Base-by-base conservation (phyloP, 139 green algal species). In the Diplosphaera chodatii region DNA sequence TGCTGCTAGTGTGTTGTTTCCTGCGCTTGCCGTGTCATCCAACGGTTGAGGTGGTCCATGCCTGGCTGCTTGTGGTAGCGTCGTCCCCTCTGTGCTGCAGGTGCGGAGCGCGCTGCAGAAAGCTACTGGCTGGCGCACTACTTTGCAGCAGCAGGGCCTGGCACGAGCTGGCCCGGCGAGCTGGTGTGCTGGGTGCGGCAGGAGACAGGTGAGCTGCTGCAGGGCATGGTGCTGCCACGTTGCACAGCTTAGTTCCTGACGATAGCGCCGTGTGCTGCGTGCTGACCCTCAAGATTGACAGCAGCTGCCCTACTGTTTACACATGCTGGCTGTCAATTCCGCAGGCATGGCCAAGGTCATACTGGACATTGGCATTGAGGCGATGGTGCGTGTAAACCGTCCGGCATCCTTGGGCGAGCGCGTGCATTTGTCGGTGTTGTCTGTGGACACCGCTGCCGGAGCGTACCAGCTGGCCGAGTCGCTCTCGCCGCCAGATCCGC, bases 301-400 rank as follows among this genome's bases (percentile, higher is more conserved):
- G n/a, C n/a, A n/a, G n/a, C n/a, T n/a, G n/a, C n/a, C n/a, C n/a
- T n/a, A n/a, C n/a, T n/a, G n/a, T n/a, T n/a, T n/a, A n/a, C n/a
- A n/a, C n/a, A n/a, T n/a, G n/a, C n/a, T n/a, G n/a, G n/a, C 28
- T 32, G 6, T 32, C 25, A n/a, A 28, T 15, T 65, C 3, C n/a
- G n/a, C 66, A 55, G 83, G 79, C 18, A 74, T 94, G 66, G 88
- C 73, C 10, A 69, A 78, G 1, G 79, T 93, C 15, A 76, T 87
- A 55, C 70, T 95, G 28, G 74, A 86, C 15, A 68, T 89, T 71
- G 89, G 88, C 18, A 41, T 92, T 69, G 89, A 94, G 78, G 74
- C 66, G 5, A 68, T 89, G 28, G 72, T 81, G 28, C 55, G 71
- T 34, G 71, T 88, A 40, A 74, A 79, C 28, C 63, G 72, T 0